These are phyloP conservation scores for Astragalus membranaceus DNA, from an alignment of 306 rosid species.

Conservation along the genomic window DNA sequence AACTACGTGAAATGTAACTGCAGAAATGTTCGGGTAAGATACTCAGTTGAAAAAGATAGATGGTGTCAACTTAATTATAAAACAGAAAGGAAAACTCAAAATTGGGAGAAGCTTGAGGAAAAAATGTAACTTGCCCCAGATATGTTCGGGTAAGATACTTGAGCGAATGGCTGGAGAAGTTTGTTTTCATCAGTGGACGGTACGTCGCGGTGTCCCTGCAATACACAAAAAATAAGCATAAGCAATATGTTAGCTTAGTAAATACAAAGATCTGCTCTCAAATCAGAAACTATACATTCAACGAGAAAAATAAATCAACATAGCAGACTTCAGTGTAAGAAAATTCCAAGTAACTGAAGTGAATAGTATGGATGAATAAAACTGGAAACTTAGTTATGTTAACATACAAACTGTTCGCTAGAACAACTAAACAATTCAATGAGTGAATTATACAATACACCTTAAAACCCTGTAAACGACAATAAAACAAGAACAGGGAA, in stretches of 20 bases:
- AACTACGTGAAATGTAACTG: not conserved
- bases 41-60: not conserved
- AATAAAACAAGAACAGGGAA: too few relatives aligned
- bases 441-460: not conserved
- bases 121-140: slow-evolving; percentile 63
- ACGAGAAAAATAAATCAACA: not conserved
- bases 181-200: slow-evolving; percentile 76
- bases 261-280: not conserved
- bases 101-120: not conserved
- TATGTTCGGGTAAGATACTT: slow-evolving; percentile 78
- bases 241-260: slow-evolving; percentile 8
- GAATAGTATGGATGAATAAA: slow-evolving; percentile 5
- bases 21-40: not conserved
- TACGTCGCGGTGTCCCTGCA: slow-evolving; percentile 84
- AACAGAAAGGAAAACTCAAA: slow-evolving; percentile 2
- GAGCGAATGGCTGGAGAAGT: slow-evolving; percentile 69
- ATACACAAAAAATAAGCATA: slow-evolving; percentile 10
- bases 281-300: not conserved
- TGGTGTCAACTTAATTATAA: not conserved
- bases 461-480: not conserved
- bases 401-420: not conserved
- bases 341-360: not conserved
- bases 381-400: not conserved
- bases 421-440: not conserved
- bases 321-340: not conserved